phyloP scores from a whole-genome alignment of 2,329 filamentous ascomycete genomes.

The Cephalotrichum gorgonifer region DNA sequence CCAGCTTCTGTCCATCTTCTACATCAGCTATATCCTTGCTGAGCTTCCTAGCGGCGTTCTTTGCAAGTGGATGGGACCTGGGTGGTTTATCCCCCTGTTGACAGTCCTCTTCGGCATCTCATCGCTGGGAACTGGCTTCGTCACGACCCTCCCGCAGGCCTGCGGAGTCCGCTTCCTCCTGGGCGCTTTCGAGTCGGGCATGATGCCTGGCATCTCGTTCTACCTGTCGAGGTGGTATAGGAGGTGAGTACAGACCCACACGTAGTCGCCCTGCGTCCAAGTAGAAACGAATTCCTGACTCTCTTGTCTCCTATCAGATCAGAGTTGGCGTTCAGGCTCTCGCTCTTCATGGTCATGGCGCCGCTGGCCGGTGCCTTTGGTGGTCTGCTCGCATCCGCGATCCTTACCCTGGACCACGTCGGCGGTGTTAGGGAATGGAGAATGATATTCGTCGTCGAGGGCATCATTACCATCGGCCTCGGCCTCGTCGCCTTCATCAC shows the following conservation, averaged over 20 bases:
- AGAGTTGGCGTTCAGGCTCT: conserved; percentile 46
- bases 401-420: conserved; percentile 46
- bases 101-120: conserved; percentile 47
- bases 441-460: conserved; percentile 66
- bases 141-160: conserved; percentile 32
- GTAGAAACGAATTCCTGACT: not conserved
- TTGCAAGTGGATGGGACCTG: conserved; percentile 55
- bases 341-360: conserved; percentile 55
- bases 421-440: conserved; percentile 49
- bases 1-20: conserved; percentile 48
- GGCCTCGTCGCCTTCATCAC: conserved; percentile 48
- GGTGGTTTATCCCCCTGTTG: conserved; percentile 51
- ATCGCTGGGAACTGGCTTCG: conserved; percentile 52
- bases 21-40: conserved; percentile 55
- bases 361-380: conserved; percentile 58
- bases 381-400: conserved; percentile 51
- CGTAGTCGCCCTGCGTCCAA: too few relatives aligned
- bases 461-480: conserved; percentile 45
- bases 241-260: not conserved
- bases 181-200: conserved; percentile 53
- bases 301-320: not conserved
- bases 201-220: conserved; percentile 57
- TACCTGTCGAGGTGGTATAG: conserved; percentile 54
- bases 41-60: conserved; percentile 52
- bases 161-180: conserved; percentile 50